A percentile compares a stretch with the other conserved stretches of the same genome.
phyloP scores from a whole-genome alignment of 176 grass and related monocot species.

The Miscanthus lutarioriparius region DNA sequence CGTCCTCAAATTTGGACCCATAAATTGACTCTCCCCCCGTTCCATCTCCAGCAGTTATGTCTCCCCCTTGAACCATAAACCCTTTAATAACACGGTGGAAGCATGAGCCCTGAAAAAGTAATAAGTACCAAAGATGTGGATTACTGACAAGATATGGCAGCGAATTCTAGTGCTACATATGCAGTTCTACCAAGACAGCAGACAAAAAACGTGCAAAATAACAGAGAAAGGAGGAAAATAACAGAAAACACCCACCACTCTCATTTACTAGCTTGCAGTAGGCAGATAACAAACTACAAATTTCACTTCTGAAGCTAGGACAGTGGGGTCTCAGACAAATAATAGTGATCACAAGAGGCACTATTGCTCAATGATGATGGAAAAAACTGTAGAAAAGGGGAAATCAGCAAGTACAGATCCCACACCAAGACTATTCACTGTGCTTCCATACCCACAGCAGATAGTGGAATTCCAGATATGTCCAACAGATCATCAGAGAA shows the following conservation, averaged over 20 bases:
- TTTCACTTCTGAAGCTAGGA: conserved; percentile 4
- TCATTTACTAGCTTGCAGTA: neutral
- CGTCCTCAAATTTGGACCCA: conserved; percentile 85
- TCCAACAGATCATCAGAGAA: neutral
- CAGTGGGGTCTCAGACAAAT: neutral
- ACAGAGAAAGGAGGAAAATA: conserved; percentile 12
- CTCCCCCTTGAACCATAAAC: conserved; percentile 98
- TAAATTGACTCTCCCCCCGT: conserved; percentile 97
- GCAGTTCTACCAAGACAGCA: neutral
- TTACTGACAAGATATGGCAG: neutral
- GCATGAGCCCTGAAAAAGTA: conserved; percentile 63
- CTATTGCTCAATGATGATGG: neutral
- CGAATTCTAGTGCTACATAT: neutral
- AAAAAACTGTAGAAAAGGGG: neutral
- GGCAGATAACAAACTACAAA: neutral
- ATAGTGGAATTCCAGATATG: neutral
- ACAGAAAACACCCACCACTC: neutral
- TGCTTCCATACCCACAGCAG: neutral
- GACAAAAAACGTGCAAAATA: neutral
- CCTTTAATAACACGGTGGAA: conserved; percentile 93
- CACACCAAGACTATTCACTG: neutral
- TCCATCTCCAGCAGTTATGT: conserved; percentile 91
- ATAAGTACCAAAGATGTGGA: neutral
- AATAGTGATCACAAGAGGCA: neutral
- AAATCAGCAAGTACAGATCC: neutral